Base-by-base conservation (phyloP, 2,329 filamentous ascomycete genomes). In the Dactylellina haptotyla region DNA sequence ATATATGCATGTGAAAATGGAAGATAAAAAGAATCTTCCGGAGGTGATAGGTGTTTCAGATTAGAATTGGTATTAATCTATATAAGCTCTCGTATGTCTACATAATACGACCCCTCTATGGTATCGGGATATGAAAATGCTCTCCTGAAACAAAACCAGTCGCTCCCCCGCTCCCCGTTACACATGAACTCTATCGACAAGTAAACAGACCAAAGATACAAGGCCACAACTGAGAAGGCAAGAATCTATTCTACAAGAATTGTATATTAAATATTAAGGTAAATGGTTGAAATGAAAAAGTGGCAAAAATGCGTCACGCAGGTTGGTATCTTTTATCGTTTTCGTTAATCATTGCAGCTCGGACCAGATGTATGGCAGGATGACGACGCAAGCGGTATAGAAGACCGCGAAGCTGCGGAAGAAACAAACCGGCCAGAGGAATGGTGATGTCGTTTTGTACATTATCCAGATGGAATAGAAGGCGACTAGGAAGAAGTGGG, bases 401-500 rank as follows among this genome's bases (percentile, higher is more conserved):
- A 96, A 87, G 56, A 96, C 88, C 75, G 88, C 81, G 3, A 91
- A 78, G 28, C 87, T 88, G 79, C 90, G 87, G 51, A 90, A 82
- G 2, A 92, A 75, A 8, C 89, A 85, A 10, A 91, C 72, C 0
- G 92, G 90, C 43, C 89, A 82, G 78, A 87, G 87, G 78, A 76
- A 87, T 80, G 80, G 78, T 50, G 83, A 83, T 0, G 84, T 77
- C 75, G 85, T 80, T 79, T 85, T 79, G 79, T 84, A 83, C 75
- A 88, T 81, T 45, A 89, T 81, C 90, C 91, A 96, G 76, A 98
- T 92, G 25, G 90, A 88, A 76, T 96, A 86, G 77, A 98, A 88
- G 1, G 95, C 95, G 30, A 99, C 95, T 26, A 89, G 87, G 83
- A 97, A 99, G 83, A 99, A 99, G 82, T 99, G 95, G 80, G 90